These are phyloP conservation scores for Prunus armeniaca DNA, from an alignment of 306 rosid genomes.

Conservation along the genomic window DNA sequence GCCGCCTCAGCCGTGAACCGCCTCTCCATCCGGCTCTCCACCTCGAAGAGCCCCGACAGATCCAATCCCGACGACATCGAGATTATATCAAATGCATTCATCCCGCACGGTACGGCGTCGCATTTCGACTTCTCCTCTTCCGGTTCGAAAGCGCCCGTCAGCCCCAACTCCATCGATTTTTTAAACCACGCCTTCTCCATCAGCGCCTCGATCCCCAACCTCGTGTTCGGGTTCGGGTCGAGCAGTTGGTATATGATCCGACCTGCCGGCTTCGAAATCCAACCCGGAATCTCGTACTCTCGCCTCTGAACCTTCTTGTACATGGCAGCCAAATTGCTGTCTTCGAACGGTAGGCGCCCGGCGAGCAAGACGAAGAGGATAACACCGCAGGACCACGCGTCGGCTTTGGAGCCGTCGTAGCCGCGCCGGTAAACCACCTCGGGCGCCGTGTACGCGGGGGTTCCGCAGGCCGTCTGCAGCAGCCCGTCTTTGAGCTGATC, in stretches of 20 bases:
- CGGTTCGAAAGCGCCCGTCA: conserved; percentile 15
- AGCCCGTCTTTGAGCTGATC: conserved; percentile 66
- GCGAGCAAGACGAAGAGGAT: conserved; percentile 68
- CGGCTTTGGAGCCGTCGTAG: conserved; percentile 80
- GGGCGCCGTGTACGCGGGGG: conserved; percentile 89
- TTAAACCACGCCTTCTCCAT: conserved; percentile 51
- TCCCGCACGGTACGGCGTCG: conserved; percentile 17
- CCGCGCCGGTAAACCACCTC: conserved; percentile 60
- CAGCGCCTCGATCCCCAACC: conserved; percentile 46
- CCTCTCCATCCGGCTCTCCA: conserved; percentile 35
- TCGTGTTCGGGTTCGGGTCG: conserved; percentile 66
- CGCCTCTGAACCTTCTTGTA: conserved; percentile 53
- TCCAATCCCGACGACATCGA: conserved; percentile 86
- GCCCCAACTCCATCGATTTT: conserved; percentile 25
- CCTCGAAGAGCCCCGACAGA: conserved; percentile 68
- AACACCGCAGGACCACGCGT: conserved; percentile 92
- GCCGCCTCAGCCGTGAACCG: conserved; percentile 48
- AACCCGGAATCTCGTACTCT: conserved; percentile 54
- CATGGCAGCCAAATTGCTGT: conserved; percentile 61
- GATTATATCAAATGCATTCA: conserved; percentile 89
- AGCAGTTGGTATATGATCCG: conserved; percentile 54
- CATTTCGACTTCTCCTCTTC: not conserved
- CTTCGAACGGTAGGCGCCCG: conserved; percentile 71
- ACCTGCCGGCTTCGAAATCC: conserved; percentile 55
- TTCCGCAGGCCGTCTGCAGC: conserved; percentile 90